phyloP scores from a whole-genome alignment of 805 yeast species.

The Cyberlindnera euphorbiae region DNA sequence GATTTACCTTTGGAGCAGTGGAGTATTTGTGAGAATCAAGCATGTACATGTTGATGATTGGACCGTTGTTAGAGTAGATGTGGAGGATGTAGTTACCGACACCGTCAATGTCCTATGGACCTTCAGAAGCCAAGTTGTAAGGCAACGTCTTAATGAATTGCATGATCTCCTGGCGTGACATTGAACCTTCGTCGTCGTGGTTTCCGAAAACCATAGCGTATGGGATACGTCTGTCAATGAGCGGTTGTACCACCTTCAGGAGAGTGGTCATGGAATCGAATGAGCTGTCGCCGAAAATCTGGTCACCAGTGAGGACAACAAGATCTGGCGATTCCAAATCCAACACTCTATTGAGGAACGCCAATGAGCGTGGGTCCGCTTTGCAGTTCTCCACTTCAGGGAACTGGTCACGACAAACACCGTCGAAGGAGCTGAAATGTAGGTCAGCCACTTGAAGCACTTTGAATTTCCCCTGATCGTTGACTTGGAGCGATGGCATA shows the following conservation, averaged over 20 bases:
- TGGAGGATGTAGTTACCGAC: constrained; percentile 72
- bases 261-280: constrained; percentile 81
- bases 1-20: constrained; percentile 54
- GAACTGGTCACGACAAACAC: constrained; percentile 70
- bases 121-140: constrained; percentile 53
- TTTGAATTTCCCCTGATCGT: constrained; percentile 52
- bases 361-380: constrained; percentile 59
- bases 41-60: constrained; percentile 62
- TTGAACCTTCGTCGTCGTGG: constrained; percentile 86
- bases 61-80: constrained; percentile 34
- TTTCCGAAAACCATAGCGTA: constrained; percentile 87
- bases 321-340: constrained; percentile 79
- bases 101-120: constrained; percentile 71
- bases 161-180: constrained; percentile 59
- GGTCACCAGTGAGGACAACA: constrained; percentile 89
- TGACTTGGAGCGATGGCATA: constrained; percentile 19
- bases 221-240: constrained; percentile 65
- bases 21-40: constrained; percentile 83
- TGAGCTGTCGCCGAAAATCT: constrained; percentile 71
- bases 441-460: constrained; percentile 88
- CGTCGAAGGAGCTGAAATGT: constrained; percentile 83
- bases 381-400: constrained; percentile 56
- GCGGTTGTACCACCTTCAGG: constrained; percentile 70
- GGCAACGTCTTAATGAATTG: constrained; percentile 55
- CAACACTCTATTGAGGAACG: constrained; percentile 57